phyloP scores from a whole-genome alignment of 352 stramenopile species.

The Globisporangium iwayamae region DNA sequence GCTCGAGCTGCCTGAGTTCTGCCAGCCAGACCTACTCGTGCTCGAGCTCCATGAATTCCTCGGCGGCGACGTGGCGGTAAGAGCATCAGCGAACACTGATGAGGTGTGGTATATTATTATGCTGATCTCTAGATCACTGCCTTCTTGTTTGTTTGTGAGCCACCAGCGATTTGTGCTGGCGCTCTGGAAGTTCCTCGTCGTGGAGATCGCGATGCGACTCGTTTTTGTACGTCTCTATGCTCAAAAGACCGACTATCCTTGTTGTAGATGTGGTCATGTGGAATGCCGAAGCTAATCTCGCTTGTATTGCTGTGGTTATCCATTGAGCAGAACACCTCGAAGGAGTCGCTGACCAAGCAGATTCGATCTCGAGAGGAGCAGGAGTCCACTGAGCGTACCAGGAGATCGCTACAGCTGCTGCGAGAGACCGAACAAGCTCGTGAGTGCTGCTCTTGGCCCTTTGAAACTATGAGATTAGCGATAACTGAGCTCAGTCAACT shows the following conservation, averaged over 20 bases:
- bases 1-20: conserved; percentile 68
- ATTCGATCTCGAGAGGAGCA: conserved; percentile 12
- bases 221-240: conserved; percentile 39
- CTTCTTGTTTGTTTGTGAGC: conserved; percentile 10
- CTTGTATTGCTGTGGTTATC: not conserved
- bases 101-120: not conserved
- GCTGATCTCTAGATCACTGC: not conserved
- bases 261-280: not conserved
- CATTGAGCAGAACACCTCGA: conserved; percentile 12
- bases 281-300: not conserved
- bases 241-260: conserved; percentile 2
- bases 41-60: conserved; percentile 76
- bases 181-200: conserved; percentile 71
- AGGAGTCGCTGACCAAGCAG: conserved; percentile 13
- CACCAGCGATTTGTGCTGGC: conserved; percentile 58
- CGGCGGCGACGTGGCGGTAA: conserved; percentile 29
- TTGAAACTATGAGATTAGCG: no score
- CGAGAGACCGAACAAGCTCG: conserved; percentile 7
- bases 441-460: not conserved
- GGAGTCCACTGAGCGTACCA: not conserved
- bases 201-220: conserved; percentile 50
- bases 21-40: conserved; percentile 57
- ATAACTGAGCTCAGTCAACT: conserved; percentile 1
- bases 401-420: conserved; percentile 3
- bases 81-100: not conserved